Evolutionary conservation across 768 basidiomycete species (phyloP).

Genomic region (Piloderma croceum): DNA sequence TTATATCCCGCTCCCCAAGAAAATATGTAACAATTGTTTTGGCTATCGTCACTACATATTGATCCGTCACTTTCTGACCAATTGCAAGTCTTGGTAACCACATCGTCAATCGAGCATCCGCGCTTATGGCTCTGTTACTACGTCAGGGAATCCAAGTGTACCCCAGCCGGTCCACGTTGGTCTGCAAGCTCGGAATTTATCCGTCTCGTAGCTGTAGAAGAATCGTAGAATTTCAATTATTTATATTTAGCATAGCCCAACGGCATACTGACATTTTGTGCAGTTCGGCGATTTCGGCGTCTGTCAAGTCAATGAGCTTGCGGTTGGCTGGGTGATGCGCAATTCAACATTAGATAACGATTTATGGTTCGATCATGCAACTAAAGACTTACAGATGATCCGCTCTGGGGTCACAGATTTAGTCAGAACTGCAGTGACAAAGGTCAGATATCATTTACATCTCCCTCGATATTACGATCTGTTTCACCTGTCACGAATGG

Average conservation of each 20-base stretch:
- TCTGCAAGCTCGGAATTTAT: background rate
- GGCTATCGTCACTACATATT: too few relatives aligned
- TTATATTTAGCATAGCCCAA: too few relatives aligned
- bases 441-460: background rate
- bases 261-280: too few relatives aligned
- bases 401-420: conserved; percentile 73
- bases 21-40: too few relatives aligned
- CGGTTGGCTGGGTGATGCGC: conserved; percentile 40
- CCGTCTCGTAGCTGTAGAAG: conserved; percentile 40
- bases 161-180: background rate
- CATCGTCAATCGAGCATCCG: too few relatives aligned
- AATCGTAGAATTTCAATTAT: conserved; percentile 57
- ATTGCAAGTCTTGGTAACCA: too few relatives aligned
- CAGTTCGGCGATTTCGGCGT: conserved; percentile 56
- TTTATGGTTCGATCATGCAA: background rate
- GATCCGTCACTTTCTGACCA: too few relatives aligned
- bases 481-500: conserved; percentile 46
- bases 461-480: conserved; percentile 1
- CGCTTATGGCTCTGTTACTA: too few relatives aligned
- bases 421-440: conserved; percentile 45
- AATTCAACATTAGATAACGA: conserved; percentile 1
- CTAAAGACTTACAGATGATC: conserved; percentile 40
- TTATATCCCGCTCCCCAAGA: too few relatives aligned
- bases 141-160: background rate
- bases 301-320: conserved; percentile 54